These are phyloP conservation scores for Saccharomyces hybrid DNA, from an alignment of 1,139 yeast species.

Conservation along the genomic window DNA sequence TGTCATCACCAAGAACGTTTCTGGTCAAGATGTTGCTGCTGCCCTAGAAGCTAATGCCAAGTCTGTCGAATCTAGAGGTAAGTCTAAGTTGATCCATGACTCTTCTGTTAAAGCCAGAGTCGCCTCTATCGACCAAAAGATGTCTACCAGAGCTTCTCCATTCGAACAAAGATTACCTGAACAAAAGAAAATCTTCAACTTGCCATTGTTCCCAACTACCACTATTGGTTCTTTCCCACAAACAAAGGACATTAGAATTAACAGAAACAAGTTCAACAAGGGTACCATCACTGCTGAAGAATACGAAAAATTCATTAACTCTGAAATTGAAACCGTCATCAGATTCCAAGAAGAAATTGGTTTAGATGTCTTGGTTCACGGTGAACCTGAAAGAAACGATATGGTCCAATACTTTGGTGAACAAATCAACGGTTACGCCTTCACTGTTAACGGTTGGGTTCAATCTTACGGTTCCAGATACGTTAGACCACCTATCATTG, in stretches of 20 bases:
- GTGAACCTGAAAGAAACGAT: constrained; percentile 99
- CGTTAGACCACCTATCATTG: constrained; percentile 98
- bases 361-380: constrained; percentile 95
- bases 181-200: constrained; percentile 80
- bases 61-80: constrained; percentile 77
- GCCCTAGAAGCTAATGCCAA: constrained; percentile 76
- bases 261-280: constrained; percentile 96
- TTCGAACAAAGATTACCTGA: constrained; percentile 82
- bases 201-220: constrained; percentile 98
- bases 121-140: constrained; percentile 66
- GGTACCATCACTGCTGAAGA: constrained; percentile 92
- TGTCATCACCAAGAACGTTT: constrained; percentile 76
- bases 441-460: constrained; percentile 99
- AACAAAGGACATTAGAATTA: constrained; percentile 96
- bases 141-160: constrained; percentile 78
- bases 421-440: constrained; percentile 94
- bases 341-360: constrained; percentile 99
- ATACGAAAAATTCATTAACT: constrained; percentile 91
- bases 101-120: constrained; percentile 85
- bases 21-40: constrained; percentile 66
- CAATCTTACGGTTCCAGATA: constrained; percentile 99
- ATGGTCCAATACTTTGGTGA: constrained; percentile 99
- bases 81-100: constrained; percentile 85
- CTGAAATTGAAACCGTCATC: constrained; percentile 91
- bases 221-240: constrained; percentile 99